Evolutionary conservation across 2,329 filamentous ascomycete genomes (phyloP).

Genomic region (Hymenoscyphus occultus): DNA sequence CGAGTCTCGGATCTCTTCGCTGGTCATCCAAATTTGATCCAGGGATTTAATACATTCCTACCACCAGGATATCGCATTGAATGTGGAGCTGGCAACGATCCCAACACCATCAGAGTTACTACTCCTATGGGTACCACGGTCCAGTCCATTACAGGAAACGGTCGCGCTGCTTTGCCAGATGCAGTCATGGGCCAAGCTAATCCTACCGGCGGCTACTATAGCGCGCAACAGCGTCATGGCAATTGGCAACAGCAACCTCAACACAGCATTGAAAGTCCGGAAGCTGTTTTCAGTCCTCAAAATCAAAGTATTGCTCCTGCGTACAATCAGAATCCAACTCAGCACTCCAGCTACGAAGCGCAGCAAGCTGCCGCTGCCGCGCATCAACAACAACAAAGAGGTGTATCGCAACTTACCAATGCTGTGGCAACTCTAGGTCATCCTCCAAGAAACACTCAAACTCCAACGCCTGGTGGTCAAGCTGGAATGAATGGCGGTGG

Average conservation of each 20-base stretch:
- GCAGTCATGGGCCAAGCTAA: constrained; percentile 27
- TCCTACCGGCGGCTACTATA: constrained; percentile 41
- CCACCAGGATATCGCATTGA: constrained; percentile 96
- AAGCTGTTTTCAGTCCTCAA: constrained; percentile 59
- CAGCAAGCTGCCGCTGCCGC: constrained; percentile 39
- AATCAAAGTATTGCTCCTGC: constrained; percentile 48
- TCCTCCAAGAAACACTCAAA: constrained; percentile 53
- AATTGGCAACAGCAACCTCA: constrained; percentile 56
- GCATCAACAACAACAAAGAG: constrained; percentile 64
- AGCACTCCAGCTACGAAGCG: constrained; percentile 40
- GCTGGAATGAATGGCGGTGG: constrained; percentile 61
- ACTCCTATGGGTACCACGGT: constrained; percentile 98
- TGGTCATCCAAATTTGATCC: constrained; percentile 90
- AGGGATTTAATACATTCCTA: constrained; percentile 97
- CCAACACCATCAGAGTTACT: constrained; percentile 93
- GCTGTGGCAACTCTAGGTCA: constrained; percentile 47
- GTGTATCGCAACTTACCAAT: constrained; percentile 63
- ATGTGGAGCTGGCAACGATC: constrained; percentile 89
- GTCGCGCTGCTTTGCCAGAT: constrained; percentile 44
- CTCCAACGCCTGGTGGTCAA: constrained; percentile 55
- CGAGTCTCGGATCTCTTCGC: constrained; percentile 94
- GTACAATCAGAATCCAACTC: constrained; percentile 45
- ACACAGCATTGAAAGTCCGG: constrained; percentile 61
- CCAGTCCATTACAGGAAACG: constrained; percentile 67
- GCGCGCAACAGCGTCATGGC: constrained; percentile 32